Percentiles rank a stretch among this genome's conserved stretches.
These are phyloP conservation scores for Fusarium multiceps DNA, from an alignment of 2,329 filamentous ascomycete genomes.

Conservation along the genomic window DNA sequence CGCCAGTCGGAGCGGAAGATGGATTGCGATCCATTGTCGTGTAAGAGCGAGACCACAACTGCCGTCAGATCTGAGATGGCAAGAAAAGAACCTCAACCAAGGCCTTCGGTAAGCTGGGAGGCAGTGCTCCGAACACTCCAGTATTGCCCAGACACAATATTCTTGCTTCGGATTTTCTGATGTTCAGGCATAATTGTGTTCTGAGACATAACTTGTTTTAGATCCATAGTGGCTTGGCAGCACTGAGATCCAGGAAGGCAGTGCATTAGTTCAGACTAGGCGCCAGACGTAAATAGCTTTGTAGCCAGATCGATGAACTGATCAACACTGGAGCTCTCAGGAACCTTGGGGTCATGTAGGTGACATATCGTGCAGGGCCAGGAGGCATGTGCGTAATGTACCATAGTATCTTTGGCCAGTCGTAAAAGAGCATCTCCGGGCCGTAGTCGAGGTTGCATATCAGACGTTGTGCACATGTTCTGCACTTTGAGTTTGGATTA, in stretches of 20 bases:
- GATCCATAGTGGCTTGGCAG: constrained; percentile 35
- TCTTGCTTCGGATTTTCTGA: constrained; percentile 7
- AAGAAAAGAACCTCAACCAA: neutral
- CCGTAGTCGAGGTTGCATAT: constrained; percentile 4
- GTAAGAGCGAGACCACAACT: constrained; percentile 18
- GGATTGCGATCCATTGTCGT: constrained; percentile 2
- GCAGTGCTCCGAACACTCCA: constrained; percentile 2
- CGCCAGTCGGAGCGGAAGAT: constrained; percentile 8
- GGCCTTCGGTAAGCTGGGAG: neutral
- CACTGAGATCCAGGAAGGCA: constrained; percentile 18
- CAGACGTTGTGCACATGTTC: neutral
- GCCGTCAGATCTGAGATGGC: constrained; percentile 3
- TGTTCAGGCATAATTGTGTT: constrained; percentile 20
- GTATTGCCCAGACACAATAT: neutral
- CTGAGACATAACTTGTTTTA: constrained; percentile 25
- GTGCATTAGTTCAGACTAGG: constrained; percentile 19
- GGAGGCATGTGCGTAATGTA: neutral
- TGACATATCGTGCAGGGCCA: constrained; percentile 28
- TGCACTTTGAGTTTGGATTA: constrained; percentile 2
- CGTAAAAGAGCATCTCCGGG: neutral
- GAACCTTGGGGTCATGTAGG: constrained; percentile 29
- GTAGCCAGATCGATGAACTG: constrained; percentile 1
- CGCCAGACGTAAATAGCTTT: constrained; percentile 29
- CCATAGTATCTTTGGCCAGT: neutral
- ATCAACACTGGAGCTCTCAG: constrained; percentile 19